Evolutionary conservation across 176 grass and related monocot species (phyloP), one percentile per base, ranked within the genome.

Genomic region (Phyllostachys edulis): DNA sequence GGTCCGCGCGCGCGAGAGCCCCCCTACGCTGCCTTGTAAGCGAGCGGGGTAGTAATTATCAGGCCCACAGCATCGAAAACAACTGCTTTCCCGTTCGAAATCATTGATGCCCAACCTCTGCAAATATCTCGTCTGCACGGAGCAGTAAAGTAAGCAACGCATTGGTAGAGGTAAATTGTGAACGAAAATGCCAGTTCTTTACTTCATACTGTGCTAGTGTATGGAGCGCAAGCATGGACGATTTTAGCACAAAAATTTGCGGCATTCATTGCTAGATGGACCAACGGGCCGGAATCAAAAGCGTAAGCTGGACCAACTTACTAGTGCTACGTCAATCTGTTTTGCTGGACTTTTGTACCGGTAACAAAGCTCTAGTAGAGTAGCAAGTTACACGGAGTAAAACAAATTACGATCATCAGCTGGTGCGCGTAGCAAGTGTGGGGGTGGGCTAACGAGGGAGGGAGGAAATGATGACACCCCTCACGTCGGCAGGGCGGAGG

Each of bases 401-500:
- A 51, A 10, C 45, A 34, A 24, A 72, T 49, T 71, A 23, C 5
- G 13, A 10, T 24, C 1, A 10, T 24, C 1, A 24, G 56, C 24
- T 11, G 56, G 56, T 24, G n/a, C n/a, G 21, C 56, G 37, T 17
- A 73, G 27, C 18, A 0, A 5, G 72, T 2, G 47, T 1, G 24
- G 15, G 29, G 71, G 54, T 8, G 6, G 17, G 51, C 51, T 7
- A 21, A 21, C 8, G 1, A 44, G 47, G 39, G 46, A 0, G 32
- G 32, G 41, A 26, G 45, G 45, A 54, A 79, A 44, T 23, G 74
- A 36, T 49, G 79, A 1, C 29, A 11, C 11, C 45, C 44, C 20
- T 34, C 79, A 80, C 87, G 79, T 91, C 69, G 79, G 84, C 83
- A 86, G 82, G 63, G 80, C 61, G 78, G 81, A 80, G 34, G 69